Evolutionary conservation across 78 protist genomes (phyloP), one percentile per base, ranked within the genome.

Genomic region (Dictyostelium purpureum): DNA sequence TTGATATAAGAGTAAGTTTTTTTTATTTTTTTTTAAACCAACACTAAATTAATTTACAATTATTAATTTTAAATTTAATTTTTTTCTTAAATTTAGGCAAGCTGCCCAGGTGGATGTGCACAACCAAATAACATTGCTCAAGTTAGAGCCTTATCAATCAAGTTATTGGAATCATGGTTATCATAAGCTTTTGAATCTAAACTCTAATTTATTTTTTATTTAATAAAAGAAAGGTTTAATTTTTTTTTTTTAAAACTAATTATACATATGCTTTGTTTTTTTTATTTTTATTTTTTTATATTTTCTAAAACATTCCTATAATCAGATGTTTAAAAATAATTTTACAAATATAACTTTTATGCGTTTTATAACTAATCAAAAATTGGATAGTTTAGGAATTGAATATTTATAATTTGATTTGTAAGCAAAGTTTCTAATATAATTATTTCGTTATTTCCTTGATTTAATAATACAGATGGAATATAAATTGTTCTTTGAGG

Each of bases 401-500:
- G 28, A 19, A 88, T 54, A 14, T 71, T 38, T 38, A 6, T 21
- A 0, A 80, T 37, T 38, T 42, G 18, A 18, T 38, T n/a, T 19
- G 35, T 45, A 5, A 31, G 7, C 16, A 66, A 19, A 28, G 87
- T 67, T 77, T 88, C 94, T 28, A 88, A 88, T 12, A 88, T 28
- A 28, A 77, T 76, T 42, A 88, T 47, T 56, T 76, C 87, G 56
- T 88, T 88, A 28, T 88, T 43, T 45, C 94, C 94, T 57, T 38
- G 40, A 16, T 76, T 18, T 31, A 88, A 76, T 63, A 88, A 21
- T 0, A 45, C 77, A 24, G 70, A 42, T 28, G 94, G 83, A 14
- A 88, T 59, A 7, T 87, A 88, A 38, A 88, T 67, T 6, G 94
- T 88, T 31, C 69, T 28, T 57, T 85, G 93, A 7, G 93, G 95